Conservation (phyloP, 2,329 filamentous ascomycete genomes). For the Moelleriella libera region DNA sequence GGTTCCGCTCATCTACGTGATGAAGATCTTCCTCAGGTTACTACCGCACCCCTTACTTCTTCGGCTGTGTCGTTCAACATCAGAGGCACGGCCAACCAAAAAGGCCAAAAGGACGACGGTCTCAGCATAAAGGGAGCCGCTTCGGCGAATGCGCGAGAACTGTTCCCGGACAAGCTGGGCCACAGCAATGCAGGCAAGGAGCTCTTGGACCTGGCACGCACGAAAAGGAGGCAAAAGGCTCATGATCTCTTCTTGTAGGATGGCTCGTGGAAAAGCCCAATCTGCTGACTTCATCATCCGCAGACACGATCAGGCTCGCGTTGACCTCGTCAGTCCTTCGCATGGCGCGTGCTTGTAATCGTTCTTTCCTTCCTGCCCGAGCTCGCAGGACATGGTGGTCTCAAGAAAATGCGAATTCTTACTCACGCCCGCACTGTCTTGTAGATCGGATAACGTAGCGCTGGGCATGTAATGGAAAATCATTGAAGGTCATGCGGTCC, state of each 20-base stretch:
- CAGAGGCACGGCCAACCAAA: slow-evolving; percentile 39
- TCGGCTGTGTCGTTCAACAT: slow-evolving; percentile 39
- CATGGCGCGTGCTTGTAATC: too few species aligned
- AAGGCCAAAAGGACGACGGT: slow-evolving; percentile 28
- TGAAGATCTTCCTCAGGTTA: slow-evolving; percentile 38
- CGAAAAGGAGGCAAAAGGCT: slow-evolving; percentile 49
- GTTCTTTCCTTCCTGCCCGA: too few species aligned
- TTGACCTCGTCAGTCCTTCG: too few species aligned
- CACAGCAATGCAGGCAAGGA: slow-evolving; percentile 51
- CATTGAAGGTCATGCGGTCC: too few species aligned
- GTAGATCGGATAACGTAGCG: too few species aligned
- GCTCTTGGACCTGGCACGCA: slow-evolving; percentile 38
- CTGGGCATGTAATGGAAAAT: too few species aligned
- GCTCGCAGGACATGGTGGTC: too few species aligned
- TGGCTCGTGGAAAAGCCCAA: too few species aligned
- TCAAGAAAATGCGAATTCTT: too few species aligned
- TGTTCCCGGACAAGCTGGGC: slow-evolving; percentile 53
- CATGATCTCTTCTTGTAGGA: slow-evolving; percentile 57
- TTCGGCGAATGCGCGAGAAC: slow-evolving; percentile 36
- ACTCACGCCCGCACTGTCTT: too few species aligned
- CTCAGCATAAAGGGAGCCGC: slow-evolving; percentile 55
- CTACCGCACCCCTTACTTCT: slow-evolving; percentile 33
- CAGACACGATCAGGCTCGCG: too few species aligned
- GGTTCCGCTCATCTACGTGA: slow-evolving; percentile 22
- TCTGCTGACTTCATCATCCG: too few species aligned